phyloP scores from a whole-genome alignment of 2,329 filamentous ascomycete species.

The Epicoccum sorghinum region DNA sequence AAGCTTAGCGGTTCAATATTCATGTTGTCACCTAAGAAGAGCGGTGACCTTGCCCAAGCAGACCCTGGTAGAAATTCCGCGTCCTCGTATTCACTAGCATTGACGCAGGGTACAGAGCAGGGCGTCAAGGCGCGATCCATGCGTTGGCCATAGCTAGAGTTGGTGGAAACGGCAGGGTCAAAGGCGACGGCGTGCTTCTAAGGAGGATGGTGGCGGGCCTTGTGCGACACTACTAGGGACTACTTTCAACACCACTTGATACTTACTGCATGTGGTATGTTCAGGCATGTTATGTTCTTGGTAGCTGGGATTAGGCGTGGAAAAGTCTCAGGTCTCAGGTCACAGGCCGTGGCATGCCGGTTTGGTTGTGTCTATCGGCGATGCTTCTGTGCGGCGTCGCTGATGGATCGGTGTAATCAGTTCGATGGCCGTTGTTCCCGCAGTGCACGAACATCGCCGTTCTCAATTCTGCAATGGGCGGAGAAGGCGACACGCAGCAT shows the following conservation, averaged over 20 bases:
- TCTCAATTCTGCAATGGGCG: neutral
- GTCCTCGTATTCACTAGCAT: constrained; percentile 1
- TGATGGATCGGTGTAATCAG: constrained; percentile 9
- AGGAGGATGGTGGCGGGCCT: constrained; percentile 14
- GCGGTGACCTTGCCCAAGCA: neutral
- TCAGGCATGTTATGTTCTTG: neutral
- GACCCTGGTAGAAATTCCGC: neutral
- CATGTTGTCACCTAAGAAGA: neutral
- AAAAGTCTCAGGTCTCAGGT: neutral
- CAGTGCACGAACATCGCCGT: constrained; percentile 13
- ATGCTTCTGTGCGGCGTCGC: constrained; percentile 16
- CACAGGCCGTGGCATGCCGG: neutral
- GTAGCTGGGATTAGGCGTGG: too few species aligned
- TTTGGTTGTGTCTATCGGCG: neutral
- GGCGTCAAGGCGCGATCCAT: constrained; percentile 4
- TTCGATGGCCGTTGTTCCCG: constrained; percentile 3
- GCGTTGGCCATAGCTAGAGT: neutral
- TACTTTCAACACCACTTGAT: neutral
- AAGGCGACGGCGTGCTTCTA: constrained; percentile 10
- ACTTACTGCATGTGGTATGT: constrained; percentile 11
- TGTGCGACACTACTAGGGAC: constrained; percentile 16
- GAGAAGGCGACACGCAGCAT: neutral
- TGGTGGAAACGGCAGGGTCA: constrained; percentile 12
- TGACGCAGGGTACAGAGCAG: constrained; percentile 8
- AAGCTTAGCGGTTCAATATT: neutral